Evolutionary conservation across 176 grass and related monocot genomes (phyloP), one percentile per base, ranked within the genome.

Genomic region (Eleusine coracana): DNA sequence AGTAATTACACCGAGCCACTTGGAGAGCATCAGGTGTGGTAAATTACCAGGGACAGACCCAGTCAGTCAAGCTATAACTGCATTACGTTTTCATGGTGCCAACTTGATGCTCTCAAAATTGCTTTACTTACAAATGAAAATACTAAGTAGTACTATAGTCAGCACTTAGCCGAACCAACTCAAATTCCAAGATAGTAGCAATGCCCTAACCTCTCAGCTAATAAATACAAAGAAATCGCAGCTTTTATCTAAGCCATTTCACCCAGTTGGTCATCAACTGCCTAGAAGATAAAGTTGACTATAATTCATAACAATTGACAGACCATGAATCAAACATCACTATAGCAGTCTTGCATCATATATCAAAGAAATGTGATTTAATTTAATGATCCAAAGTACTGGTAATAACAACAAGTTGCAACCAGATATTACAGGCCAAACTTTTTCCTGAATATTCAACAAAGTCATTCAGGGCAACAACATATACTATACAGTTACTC

Each of bases 401-500:
- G 5, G 34, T 18, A 71, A n/a, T 65, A 41, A 4, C 34, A 70
- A 51, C 11, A 69, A 71, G 34, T 54, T 5, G 16, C 16, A 69
- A 65, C 13, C 11, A 61, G 9, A 56, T 64, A 81, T 1, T 5
- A 54, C 82, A 6, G 1, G 29, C 8, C 52, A 25, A 68, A 16
- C 21, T 10, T 68, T 38, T 6, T 10, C 1, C 18, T 16, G 5
- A 50, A 65, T 42, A 49, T 62, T 23, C 31, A 80, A 59, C 64
- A 58, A 66, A 73, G 71, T 16, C 61, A 40, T 27, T 21, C 17
- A 55, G 17, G 37, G 28, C 77, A 81, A 38, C 23, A 85, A 20
- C 25, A 71, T 76, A 39, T 45, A 63, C 72, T 78, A 52, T 52
- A 52, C 50, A 52, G 40, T 29, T 68, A 73, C 10, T 25, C 52